A percentile compares a stretch with the other conserved stretches of the same genome.
These are phyloP conservation scores for Mitragyna speciosa DNA, from an alignment of 257 asterid genomes.

Conservation along the genomic window DNA sequence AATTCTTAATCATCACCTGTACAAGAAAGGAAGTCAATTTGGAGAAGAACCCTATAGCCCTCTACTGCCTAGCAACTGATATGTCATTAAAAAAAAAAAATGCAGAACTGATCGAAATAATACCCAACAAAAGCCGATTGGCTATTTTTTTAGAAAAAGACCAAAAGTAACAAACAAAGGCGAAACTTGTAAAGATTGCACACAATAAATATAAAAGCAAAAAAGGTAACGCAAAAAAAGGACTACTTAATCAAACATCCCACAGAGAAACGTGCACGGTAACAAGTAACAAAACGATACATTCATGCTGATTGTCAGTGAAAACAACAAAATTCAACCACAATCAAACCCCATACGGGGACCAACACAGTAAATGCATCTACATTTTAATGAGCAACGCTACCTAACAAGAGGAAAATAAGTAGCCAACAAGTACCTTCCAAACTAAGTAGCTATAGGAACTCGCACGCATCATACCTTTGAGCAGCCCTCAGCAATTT, in stretches of 20 bases:
- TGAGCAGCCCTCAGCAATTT: constrained; percentile 95
- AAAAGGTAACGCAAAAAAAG: neutral
- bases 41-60: neutral
- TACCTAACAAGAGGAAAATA: neutral
- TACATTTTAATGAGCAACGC: neutral
- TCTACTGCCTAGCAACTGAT: neutral
- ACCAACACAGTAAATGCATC: neutral
- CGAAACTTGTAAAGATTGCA: neutral
- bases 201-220: neutral
- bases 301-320: neutral
- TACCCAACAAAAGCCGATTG: neutral
- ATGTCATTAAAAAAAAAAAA: neutral
- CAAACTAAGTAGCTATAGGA: neutral
- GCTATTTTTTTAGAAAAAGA: neutral
- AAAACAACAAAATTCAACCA: neutral
- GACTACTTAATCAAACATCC: neutral
- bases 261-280: neutral
- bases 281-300: neutral
- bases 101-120: constrained; percentile 12
- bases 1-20: constrained; percentile 86
- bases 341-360: too few relatives aligned
- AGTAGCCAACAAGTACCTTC: neutral
- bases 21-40: constrained; percentile 8
- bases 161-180: neutral
- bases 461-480: constrained; percentile 47